Evolutionary conservation across 768 basidiomycete species (phyloP), one percentile per base, ranked within the genome.

Genomic region (Lactarius trivialis): DNA sequence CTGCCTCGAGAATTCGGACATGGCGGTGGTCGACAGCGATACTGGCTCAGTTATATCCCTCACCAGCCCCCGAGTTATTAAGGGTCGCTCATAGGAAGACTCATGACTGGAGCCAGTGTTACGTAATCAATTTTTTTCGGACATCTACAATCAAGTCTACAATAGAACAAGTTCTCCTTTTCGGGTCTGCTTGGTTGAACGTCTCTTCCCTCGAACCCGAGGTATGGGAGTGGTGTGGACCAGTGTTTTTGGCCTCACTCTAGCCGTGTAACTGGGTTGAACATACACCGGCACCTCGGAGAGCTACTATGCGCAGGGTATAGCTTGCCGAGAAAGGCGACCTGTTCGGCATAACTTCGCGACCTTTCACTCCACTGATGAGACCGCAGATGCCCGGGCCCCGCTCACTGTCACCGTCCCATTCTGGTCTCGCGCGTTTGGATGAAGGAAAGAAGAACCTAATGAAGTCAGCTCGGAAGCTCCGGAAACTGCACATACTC

Each of bases 1-100:
- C 28, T 58, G 58, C 11, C 26, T 54, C n/a, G 56, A 61, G 37
- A 61, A 55, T 11, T 32, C 48, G 32, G 65, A 30, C 65, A 68
- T 67, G 58, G 1, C 34, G 32, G 9, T 4, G 32, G 50, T n/a
- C 2, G 21, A 34, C 4, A 12, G 17, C 5, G 11, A n/a, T 12
- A 45, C 43, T 12, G 21, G 43, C 2, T 7, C 41, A 45, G 9
- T 4, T 8, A 24, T 12, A 14, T 15, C 45, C 7, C 14, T 9
- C n/a, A n/a, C 41, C n/a, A 7, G 1, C 7, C 41, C 19, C 8
- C 41, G 9, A 11, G 17, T 41, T 41, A n/a, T 41, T 41, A 8
- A 9, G 41, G 41, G 41, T 41, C 41, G 6, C 41, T 41, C 3
- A 7, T 19, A 2, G 41, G 19, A 19, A 19, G 39, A 12, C 3